These are phyloP conservation scores for Deinandra increscens DNA, from an alignment of 129 eudicot species.

Conservation along the genomic window DNA sequence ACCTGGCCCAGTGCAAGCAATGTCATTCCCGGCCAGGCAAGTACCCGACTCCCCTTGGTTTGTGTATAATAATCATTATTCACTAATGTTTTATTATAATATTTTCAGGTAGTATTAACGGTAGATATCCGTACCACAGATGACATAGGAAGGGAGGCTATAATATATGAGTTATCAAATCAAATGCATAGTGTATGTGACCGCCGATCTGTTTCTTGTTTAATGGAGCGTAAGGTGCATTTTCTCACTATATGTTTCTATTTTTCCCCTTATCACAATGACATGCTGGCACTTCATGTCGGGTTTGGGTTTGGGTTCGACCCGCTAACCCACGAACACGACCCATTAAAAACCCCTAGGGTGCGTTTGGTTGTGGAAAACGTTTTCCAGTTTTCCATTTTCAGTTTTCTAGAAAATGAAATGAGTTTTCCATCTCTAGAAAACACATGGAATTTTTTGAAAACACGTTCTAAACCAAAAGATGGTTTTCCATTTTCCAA, in stretches of 20 bases:
- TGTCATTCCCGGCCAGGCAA: conserved; percentile 97
- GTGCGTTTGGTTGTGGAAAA: too few species aligned
- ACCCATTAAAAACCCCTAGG: not conserved
- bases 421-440: too few species aligned
- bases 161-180: conserved; percentile 76
- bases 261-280: not conserved
- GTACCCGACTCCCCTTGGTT: conserved; percentile 25
- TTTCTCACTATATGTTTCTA: conserved; percentile 2
- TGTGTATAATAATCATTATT: not conserved
- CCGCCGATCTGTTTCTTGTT: conserved; percentile 82
- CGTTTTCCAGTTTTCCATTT: too few species aligned
- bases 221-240: conserved; percentile 79
- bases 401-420: too few species aligned
- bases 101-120: conserved; percentile 74
- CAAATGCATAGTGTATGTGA: conserved; percentile 75
- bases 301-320: not conserved
- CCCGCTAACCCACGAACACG: not conserved
- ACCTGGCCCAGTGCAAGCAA: conserved; percentile 99
- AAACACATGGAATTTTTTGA: too few species aligned
- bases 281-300: not conserved
- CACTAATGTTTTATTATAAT: not conserved
- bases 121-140: conserved; percentile 90
- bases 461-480: too few species aligned
- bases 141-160: conserved; percentile 85
- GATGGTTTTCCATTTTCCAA: too few species aligned